Evolutionary conservation across 768 basidiomycete species (phyloP).

Genomic region (Multifurca ochricompacta): DNA sequence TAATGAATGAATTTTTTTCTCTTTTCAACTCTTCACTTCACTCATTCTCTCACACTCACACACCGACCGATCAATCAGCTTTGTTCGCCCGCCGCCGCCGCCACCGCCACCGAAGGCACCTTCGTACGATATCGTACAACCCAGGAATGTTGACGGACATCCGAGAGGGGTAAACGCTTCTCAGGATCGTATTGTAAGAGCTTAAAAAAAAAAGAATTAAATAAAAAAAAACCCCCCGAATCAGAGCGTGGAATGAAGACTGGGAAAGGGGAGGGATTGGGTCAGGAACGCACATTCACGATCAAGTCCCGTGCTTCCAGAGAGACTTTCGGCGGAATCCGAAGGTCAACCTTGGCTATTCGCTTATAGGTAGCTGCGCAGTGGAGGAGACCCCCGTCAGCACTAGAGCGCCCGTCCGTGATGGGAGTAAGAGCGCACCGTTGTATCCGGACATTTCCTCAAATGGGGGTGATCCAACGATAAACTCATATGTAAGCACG

Average conservation of each 20-base stretch:
- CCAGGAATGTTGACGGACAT: slow-evolving; percentile 43
- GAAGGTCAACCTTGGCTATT: slow-evolving; percentile 80
- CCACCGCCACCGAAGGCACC: slow-evolving; percentile 14
- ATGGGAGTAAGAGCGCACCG: slow-evolving; percentile 40
- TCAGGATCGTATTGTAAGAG: slow-evolving; percentile 54
- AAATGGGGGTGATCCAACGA: slow-evolving; percentile 78
- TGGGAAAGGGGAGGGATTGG: not conserved
- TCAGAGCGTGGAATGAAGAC: too few species aligned
- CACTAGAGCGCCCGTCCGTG: slow-evolving; percentile 6
- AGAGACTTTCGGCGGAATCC: slow-evolving; percentile 34
- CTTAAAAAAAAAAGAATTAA: slow-evolving; percentile 34
- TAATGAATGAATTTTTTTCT: too few species aligned
- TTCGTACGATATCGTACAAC: slow-evolving; percentile 19
- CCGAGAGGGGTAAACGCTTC: slow-evolving; percentile 37
- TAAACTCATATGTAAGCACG: slow-evolving; percentile 93
- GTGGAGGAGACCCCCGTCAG: slow-evolving; percentile 15
- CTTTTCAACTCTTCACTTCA: too few species aligned
- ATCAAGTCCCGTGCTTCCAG: slow-evolving; percentile 42
- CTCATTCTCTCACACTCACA: too few species aligned
- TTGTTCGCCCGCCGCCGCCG: not conserved
- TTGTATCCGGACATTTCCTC: slow-evolving; percentile 75
- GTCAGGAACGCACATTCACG: slow-evolving; percentile 28
- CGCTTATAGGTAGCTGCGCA: slow-evolving; percentile 76
- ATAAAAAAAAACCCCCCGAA: slow-evolving; percentile 7
- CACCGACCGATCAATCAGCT: not conserved